Base-by-base conservation (phyloP, 1,139 yeast species). In the Diutina rugosa region DNA sequence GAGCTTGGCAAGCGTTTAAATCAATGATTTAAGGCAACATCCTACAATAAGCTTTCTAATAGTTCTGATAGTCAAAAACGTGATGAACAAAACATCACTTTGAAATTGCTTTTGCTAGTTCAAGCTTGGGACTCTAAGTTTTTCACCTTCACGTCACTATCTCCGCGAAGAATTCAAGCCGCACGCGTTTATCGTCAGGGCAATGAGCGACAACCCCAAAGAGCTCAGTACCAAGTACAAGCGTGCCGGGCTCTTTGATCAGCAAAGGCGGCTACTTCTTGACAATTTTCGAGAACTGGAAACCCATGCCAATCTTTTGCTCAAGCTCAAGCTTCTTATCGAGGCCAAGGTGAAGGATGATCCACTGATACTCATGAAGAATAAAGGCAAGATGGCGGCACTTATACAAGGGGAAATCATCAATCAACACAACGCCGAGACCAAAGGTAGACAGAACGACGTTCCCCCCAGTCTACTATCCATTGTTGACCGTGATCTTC, bases 351-450 rank as follows among this genome's bases (percentile, higher is more conserved):
- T 80, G 38, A 71, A 73, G 56, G 70, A 73, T 47, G 82, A 81
- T 60, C 84, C 84, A 0, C 65, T 71, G 21, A 73, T 81, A 18
- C 65, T 81, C 21, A 66, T 72, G 58, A 78, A 78, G 61, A 81
- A 80, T 63, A 74, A 72, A 56, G 84, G 82, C 2, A 79, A 76
- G 57, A 71, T 77, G 65, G 79, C 79, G 0, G 84, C 84, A 0
- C 67, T 80, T 57, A 75, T 81, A 2, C 84, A 79, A 59, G 82
- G 80, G 46, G 80, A 72, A 57, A 75, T 72, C 57, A 71, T 74
- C 56, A 71, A 68, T 63, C 41, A 54, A 10, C 53, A 30, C 16
- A 21, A 49, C 41, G 28, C 32, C n/a, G 53, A 49, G n/a, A 16
- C 21, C 14, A 49, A 49, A 38, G 32, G 32, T 14, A 49, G 12